These are phyloP conservation scores for Pholiota microspora DNA, from an alignment of 768 basidiomycete species.

Conservation along the genomic window DNA sequence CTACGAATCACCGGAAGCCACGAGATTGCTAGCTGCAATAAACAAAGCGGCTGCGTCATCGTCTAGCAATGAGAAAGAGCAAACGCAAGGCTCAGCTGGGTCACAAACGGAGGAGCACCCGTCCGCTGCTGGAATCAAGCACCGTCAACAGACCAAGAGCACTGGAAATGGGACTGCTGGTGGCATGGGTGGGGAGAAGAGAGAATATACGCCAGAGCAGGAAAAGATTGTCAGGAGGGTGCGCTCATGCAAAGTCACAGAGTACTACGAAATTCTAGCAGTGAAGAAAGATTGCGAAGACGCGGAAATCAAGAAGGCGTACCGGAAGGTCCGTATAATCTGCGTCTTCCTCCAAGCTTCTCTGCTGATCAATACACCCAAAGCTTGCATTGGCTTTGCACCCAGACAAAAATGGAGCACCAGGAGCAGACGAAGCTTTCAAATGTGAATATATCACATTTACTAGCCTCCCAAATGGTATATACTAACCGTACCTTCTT, in stretches of 20 bases:
- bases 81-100: slow-evolving; percentile 35
- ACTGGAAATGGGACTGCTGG: slow-evolving; percentile 51
- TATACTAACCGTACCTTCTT: slow-evolving; percentile 10
- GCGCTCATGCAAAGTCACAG: slow-evolving; percentile 78
- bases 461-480: slow-evolving; percentile 1
- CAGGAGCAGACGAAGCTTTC: slow-evolving; percentile 98
- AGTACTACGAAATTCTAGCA: slow-evolving; percentile 91
- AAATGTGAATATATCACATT: slow-evolving; percentile 60
- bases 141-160: slow-evolving; percentile 42
- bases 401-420: slow-evolving; percentile 94
- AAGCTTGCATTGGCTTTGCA: slow-evolving; percentile 88
- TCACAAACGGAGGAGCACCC: slow-evolving; percentile 67
- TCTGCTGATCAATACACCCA: neutral
- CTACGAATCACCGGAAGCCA: slow-evolving; percentile 76
- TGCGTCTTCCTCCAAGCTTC: neutral
- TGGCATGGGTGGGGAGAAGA: slow-evolving; percentile 68
- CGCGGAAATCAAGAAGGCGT: slow-evolving; percentile 87
- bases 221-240: slow-evolving; percentile 81
- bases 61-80: slow-evolving; percentile 37
- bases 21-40: slow-evolving; percentile 63
- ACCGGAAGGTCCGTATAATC: slow-evolving; percentile 72
- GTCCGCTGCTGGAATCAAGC: slow-evolving; percentile 69
- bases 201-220: slow-evolving; percentile 88
- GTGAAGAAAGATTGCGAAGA: slow-evolving; percentile 82
- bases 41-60: slow-evolving; percentile 51